Evolutionary conservation across 768 basidiomycete species (phyloP).

Genomic region (Tulasnella sp.): DNA sequence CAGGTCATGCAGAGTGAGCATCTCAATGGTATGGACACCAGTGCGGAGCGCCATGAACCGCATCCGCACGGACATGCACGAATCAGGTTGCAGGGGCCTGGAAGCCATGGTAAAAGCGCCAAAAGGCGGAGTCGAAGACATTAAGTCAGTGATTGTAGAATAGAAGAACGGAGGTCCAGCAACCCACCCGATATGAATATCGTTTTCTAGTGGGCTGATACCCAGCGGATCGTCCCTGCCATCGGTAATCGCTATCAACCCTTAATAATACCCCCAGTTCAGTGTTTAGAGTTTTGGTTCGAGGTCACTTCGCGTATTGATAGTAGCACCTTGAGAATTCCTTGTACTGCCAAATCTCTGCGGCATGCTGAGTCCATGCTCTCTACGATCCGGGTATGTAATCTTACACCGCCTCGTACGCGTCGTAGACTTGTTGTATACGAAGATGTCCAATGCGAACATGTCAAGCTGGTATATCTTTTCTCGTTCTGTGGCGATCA

Average conservation of each 20-base stretch:
- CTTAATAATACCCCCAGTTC: no score
- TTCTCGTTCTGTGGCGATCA: constrained; percentile 26
- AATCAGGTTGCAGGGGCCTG: constrained; percentile 67
- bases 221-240: constrained; percentile 34
- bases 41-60: constrained; percentile 69
- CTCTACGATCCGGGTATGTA: constrained; percentile 41
- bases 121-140: constrained; percentile 4
- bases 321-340: neutral
- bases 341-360: neutral
- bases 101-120: neutral
- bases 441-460: constrained; percentile 78
- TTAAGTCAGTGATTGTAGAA: neutral
- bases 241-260: no score
- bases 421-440: constrained; percentile 60
- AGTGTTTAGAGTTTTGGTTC: no score
- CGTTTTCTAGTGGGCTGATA: constrained; percentile 63
- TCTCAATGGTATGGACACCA: constrained; percentile 67
- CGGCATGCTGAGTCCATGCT: neutral
- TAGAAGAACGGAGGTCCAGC: neutral
- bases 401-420: constrained; percentile 72
- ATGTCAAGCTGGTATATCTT: constrained; percentile 58
- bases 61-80: constrained; percentile 81
- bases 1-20: constrained; percentile 60
- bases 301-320: no score
- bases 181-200: constrained; percentile 66